These are phyloP conservation scores for Udeniomyces megalosporus DNA, from an alignment of 768 basidiomycete genomes.

Conservation along the genomic window DNA sequence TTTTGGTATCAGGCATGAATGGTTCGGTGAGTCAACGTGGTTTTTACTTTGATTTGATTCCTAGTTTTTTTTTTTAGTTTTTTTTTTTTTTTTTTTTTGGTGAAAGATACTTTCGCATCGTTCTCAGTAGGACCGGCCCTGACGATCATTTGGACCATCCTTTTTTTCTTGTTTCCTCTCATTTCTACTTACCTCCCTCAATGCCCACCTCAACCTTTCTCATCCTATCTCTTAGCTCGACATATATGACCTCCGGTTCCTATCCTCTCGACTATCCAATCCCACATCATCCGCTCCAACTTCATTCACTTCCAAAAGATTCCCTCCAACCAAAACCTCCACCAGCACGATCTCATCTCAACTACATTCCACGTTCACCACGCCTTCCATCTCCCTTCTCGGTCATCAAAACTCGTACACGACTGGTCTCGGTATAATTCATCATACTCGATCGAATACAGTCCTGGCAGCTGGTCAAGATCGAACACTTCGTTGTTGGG, in stretches of 20 bases:
- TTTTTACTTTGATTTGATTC: too few relatives aligned
- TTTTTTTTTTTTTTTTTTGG: too few relatives aligned
- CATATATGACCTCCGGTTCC: constrained; percentile 9
- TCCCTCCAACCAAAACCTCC: not conserved
- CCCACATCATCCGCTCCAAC: not conserved
- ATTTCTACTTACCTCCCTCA: too few relatives aligned
- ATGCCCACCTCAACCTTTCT: too few relatives aligned
- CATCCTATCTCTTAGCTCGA: not conserved
- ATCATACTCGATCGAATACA: not conserved
- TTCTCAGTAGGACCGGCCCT: too few relatives aligned
- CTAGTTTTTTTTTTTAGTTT: not conserved
- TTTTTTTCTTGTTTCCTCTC: too few relatives aligned
- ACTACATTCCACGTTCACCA: not conserved
- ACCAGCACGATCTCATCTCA: not conserved
- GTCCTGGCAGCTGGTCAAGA: constrained; percentile 10
- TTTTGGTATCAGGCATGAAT: constrained; percentile 6
- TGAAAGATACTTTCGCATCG: too few relatives aligned
- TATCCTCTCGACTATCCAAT: not conserved
- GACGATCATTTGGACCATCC: too few relatives aligned
- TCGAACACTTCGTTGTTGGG: constrained; percentile 1
- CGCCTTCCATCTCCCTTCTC: not conserved
- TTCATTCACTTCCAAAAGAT: not conserved
- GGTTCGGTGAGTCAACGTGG: not conserved
- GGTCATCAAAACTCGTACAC: constrained; percentile 9
- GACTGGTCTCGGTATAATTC: constrained; percentile 4